Evolutionary conservation across 2,329 filamentous ascomycete genomes (phyloP).

Genomic region (Penicillium rolfsii): DNA sequence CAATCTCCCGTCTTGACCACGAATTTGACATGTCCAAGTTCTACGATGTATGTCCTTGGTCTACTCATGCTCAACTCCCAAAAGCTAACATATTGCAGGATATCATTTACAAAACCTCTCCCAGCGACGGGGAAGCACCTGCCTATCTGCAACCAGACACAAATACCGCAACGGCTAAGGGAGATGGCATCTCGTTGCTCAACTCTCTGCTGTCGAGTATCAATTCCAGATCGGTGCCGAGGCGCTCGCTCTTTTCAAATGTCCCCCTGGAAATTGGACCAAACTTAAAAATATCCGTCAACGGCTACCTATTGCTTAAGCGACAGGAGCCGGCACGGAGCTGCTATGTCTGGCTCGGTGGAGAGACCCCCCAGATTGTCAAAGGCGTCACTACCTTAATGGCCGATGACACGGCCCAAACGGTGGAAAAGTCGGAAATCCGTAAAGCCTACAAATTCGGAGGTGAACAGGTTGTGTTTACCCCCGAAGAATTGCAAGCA

Average conservation of each 20-base stretch:
- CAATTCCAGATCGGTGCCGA: slow-evolving; percentile 84
- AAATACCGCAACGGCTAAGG: slow-evolving; percentile 64
- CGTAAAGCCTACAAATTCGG: slow-evolving; percentile 96
- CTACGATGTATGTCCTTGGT: slow-evolving; percentile 71
- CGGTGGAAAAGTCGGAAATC: slow-evolving; percentile 78
- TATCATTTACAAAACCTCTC: slow-evolving; percentile 79
- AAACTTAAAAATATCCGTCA: slow-evolving; percentile 82
- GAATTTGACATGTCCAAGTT: slow-evolving; percentile 83
- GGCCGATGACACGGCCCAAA: slow-evolving; percentile 74
- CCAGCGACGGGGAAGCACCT: slow-evolving; percentile 70
- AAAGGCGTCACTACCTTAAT: slow-evolving; percentile 72
- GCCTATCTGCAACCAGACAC: slow-evolving; percentile 55
- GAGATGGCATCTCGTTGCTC: slow-evolving; percentile 76
- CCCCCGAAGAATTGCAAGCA: slow-evolving; percentile 76
- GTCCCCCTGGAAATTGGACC: slow-evolving; percentile 88
- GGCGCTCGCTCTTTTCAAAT: slow-evolving; percentile 82
- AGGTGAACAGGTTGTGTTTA: slow-evolving; percentile 84
- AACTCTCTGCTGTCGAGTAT: slow-evolving; percentile 83
- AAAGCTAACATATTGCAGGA: slow-evolving; percentile 58
- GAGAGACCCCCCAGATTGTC: slow-evolving; percentile 82
- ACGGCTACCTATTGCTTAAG: slow-evolving; percentile 88
- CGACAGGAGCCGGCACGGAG: slow-evolving; percentile 78
- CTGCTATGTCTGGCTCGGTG: slow-evolving; percentile 84
- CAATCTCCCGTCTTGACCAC: slow-evolving; percentile 71
- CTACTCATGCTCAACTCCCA: neutral